phyloP scores from a whole-genome alignment of 2,329 filamentous ascomycete species.

The Lachnellula occidentalis region DNA sequence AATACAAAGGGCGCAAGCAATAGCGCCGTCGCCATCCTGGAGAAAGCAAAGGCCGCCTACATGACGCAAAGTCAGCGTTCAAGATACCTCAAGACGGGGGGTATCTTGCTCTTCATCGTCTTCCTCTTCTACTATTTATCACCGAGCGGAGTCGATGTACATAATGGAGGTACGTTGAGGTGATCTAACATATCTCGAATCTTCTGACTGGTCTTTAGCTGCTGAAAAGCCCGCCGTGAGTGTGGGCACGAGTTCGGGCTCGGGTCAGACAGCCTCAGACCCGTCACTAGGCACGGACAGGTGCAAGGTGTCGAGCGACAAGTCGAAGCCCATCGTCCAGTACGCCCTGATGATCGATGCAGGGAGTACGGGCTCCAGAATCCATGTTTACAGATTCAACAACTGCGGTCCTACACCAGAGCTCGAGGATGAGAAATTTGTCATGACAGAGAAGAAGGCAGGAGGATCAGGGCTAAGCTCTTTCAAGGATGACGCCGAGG shows the following conservation, averaged over 20 bases:
- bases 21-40: conserved; percentile 39
- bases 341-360: conserved; percentile 99
- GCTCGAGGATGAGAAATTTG: conserved; percentile 86
- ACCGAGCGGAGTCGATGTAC: conserved; percentile 42
- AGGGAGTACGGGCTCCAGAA: conserved; percentile 93
- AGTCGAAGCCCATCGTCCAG: conserved; percentile 89
- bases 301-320: conserved; percentile 78
- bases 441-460: conserved; percentile 82
- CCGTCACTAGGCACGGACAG: conserved; percentile 61
- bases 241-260: too few species aligned
- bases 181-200: not conserved
- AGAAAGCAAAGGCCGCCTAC: conserved; percentile 51
- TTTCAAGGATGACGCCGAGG: conserved; percentile 79
- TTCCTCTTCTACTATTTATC: conserved; percentile 60
- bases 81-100: conserved; percentile 60
- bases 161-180: conserved; percentile 19
- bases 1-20: conserved; percentile 38
- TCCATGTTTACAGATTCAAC: conserved; percentile 99
- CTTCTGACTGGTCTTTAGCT: conserved; percentile 10
- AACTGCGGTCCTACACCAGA: conserved; percentile 96
- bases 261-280: conserved; percentile 50
- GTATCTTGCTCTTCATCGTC: conserved; percentile 54
- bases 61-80: conserved; percentile 61
- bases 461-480: conserved; percentile 73
- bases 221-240: conserved; percentile 16